phyloP scores from a whole-genome alignment of 345 rosid genomes.

The Ceriops tagal region DNA sequence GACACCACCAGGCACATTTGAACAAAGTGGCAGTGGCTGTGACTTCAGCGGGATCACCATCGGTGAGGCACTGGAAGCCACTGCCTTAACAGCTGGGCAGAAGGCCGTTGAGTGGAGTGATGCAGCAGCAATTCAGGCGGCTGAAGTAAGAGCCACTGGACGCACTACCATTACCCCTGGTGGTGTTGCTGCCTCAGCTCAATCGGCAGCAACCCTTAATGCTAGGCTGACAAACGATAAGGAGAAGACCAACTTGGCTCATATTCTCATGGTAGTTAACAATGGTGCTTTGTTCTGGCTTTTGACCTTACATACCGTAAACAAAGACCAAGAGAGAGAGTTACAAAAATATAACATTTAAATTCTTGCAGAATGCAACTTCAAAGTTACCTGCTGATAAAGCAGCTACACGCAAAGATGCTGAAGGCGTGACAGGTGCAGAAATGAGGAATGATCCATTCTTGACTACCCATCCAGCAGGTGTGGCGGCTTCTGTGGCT shows the following conservation, averaged over 20 bases:
- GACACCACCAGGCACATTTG: neutral
- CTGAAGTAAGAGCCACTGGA: conserved; percentile 82
- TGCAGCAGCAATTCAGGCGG: conserved; percentile 88
- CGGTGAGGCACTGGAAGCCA: conserved; percentile 75
- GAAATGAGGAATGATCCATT: conserved; percentile 80
- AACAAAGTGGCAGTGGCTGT: neutral
- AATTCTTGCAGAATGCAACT: conserved; percentile 54
- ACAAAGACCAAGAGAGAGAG: neutral
- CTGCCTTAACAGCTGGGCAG: conserved; percentile 61
- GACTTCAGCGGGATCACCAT: conserved; percentile 46
- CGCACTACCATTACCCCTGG: conserved; percentile 56
- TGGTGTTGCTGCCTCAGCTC: conserved; percentile 71
- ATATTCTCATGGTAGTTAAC: conserved; percentile 49
- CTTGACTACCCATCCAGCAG: conserved; percentile 66
- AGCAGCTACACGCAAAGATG: conserved; percentile 61
- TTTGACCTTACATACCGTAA: neutral
- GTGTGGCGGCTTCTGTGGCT: conserved; percentile 70
- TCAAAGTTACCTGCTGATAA: conserved; percentile 55
- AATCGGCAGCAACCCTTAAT: conserved; percentile 71
- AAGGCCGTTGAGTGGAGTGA: conserved; percentile 86
- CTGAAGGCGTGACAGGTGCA: conserved; percentile 70
- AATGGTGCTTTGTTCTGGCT: too few relatives aligned
- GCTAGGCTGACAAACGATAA: conserved; percentile 40
- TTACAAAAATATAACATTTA: neutral
- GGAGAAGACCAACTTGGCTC: conserved; percentile 63